phyloP scores from a whole-genome alignment of 371 early-diverging fungal species.

The Actinomortierella ambigua region DNA sequence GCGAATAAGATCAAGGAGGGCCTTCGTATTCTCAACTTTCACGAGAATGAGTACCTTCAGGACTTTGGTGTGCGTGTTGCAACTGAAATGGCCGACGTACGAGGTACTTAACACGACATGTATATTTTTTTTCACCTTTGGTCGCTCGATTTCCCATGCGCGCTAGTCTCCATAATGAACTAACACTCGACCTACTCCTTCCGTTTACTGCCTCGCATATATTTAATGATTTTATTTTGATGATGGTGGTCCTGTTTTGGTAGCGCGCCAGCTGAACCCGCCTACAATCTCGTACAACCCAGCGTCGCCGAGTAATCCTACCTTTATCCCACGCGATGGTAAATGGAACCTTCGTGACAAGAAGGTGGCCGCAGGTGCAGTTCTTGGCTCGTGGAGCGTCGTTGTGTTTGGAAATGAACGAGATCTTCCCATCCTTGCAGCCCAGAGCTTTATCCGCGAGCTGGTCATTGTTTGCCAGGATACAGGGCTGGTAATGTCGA shows the following conservation, averaged over 20 bases:
- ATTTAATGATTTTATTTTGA: conserved; percentile 46
- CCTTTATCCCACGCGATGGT: conserved; percentile 77
- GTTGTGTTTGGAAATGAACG: conserved; percentile 58
- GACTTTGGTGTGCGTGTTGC: conserved; percentile 74
- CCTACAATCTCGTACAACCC: conserved; percentile 79
- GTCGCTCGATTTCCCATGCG: not conserved
- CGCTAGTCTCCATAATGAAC: too few species aligned
- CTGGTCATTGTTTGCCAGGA: conserved; percentile 55
- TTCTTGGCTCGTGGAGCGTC: conserved; percentile 86
- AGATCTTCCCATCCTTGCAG: conserved; percentile 31
- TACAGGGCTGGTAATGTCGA: conserved; percentile 62
- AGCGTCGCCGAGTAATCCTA: conserved; percentile 56
- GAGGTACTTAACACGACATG: conserved; percentile 7
- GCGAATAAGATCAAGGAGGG: conserved; percentile 63
- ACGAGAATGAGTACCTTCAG: conserved; percentile 57
- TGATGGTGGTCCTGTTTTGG: conserved; percentile 17
- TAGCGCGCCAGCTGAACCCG: conserved; percentile 76
- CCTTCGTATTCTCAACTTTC: conserved; percentile 52
- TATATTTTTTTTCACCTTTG: not conserved
- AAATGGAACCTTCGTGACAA: conserved; percentile 93
- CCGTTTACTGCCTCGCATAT: not conserved
- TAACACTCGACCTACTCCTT: not conserved
- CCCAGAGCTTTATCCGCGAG: conserved; percentile 60
- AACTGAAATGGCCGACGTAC: conserved; percentile 55
- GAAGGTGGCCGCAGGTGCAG: conserved; percentile 76